phyloP scores from a whole-genome alignment of 1,284 basidiomycete genomes.

The Phlebopus sp. region DNA sequence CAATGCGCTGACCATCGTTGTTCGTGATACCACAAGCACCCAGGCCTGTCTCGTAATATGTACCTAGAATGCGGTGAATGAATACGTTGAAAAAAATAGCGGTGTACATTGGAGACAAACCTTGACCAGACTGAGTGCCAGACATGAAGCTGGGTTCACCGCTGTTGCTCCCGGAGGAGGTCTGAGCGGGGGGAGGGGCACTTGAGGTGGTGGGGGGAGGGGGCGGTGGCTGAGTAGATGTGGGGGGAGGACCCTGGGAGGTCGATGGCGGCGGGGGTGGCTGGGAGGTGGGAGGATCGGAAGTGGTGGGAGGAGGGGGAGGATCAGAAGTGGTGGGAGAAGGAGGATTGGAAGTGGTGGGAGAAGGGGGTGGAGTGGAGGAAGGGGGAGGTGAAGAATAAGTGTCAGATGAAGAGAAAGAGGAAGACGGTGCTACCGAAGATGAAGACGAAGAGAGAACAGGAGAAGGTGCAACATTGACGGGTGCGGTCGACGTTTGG shows the following conservation, averaged over 20 bases:
- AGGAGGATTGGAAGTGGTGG: conserved; percentile 16
- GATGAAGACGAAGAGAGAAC: conserved; percentile 3
- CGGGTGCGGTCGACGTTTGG: not conserved
- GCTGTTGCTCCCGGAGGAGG: conserved; percentile 11
- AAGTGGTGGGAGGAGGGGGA: conserved; percentile 15
- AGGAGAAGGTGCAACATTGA: conserved; percentile 13
- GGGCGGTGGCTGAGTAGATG: conserved; percentile 12
- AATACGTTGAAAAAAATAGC: not conserved
- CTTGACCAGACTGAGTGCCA: conserved; percentile 52
- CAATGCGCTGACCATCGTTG: conserved; percentile 52
- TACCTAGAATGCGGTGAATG: conserved; percentile 35
- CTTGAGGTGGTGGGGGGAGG: conserved; percentile 7
- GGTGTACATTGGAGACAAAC: conserved; percentile 24
- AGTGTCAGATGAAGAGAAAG: conserved; percentile 18
- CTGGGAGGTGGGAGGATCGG: conserved; percentile 11
- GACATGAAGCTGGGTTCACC: conserved; percentile 34
- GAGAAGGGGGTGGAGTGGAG: conserved; percentile 18
- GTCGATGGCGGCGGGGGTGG: conserved; percentile 2
- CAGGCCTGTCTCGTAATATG: conserved; percentile 59
- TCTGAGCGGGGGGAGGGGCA: conserved; percentile 16
- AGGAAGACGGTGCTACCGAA: conserved; percentile 22
- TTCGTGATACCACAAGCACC: conserved; percentile 70
- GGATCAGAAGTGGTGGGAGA: conserved; percentile 18
- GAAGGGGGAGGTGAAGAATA: conserved; percentile 24
- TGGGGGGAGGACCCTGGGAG: conserved; percentile 7